These are phyloP conservation scores for Phytophthora litchii DNA, from an alignment of 352 stramenopile species.

Conservation along the genomic window DNA sequence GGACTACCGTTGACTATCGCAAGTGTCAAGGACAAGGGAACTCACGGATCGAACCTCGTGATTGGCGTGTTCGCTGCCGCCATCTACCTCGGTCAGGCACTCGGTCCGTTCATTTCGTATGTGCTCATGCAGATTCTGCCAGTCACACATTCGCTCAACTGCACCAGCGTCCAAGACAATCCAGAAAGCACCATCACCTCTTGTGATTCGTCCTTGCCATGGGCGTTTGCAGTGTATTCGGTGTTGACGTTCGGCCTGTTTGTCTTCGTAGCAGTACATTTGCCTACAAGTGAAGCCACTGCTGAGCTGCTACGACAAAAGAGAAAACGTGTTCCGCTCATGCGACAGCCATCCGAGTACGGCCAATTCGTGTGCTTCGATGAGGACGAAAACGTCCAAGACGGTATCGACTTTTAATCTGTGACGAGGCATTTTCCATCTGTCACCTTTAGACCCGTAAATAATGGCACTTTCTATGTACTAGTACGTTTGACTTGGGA, in stretches of 20 bases:
- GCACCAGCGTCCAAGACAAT: slow-evolving; percentile 17
- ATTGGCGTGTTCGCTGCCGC: slow-evolving; percentile 71
- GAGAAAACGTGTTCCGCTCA: slow-evolving; percentile 48
- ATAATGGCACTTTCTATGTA: too few relatives aligned
- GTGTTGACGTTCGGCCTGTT: slow-evolving; percentile 40
- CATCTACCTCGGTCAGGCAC: slow-evolving; percentile 70
- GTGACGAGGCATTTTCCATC: slow-evolving; percentile 15
- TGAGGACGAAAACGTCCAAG: slow-evolving; percentile 51
- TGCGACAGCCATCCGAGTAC: slow-evolving; percentile 71
- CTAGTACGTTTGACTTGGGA: too few relatives aligned
- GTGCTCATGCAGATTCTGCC: slow-evolving; percentile 58
- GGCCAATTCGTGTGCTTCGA: slow-evolving; percentile 80
- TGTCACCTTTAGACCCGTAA: slow-evolving; percentile 10
- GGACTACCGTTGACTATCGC: slow-evolving; percentile 64
- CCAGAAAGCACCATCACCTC: slow-evolving; percentile 19
- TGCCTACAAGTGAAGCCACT: slow-evolving; percentile 42
- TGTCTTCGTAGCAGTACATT: slow-evolving; percentile 28
- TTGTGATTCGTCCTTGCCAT: slow-evolving; percentile 65
- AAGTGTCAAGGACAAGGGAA: slow-evolving; percentile 45
- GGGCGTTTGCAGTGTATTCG: slow-evolving; percentile 67
- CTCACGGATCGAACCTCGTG: slow-evolving; percentile 61
- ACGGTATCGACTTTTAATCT: slow-evolving; percentile 27
- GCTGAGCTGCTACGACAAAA: slow-evolving; percentile 44
- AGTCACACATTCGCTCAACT: slow-evolving; percentile 46
- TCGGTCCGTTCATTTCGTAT: slow-evolving; percentile 64